phyloP scores from a whole-genome alignment of 2,329 filamentous ascomycete species.

The Macrophomina pseudophaseolina region DNA sequence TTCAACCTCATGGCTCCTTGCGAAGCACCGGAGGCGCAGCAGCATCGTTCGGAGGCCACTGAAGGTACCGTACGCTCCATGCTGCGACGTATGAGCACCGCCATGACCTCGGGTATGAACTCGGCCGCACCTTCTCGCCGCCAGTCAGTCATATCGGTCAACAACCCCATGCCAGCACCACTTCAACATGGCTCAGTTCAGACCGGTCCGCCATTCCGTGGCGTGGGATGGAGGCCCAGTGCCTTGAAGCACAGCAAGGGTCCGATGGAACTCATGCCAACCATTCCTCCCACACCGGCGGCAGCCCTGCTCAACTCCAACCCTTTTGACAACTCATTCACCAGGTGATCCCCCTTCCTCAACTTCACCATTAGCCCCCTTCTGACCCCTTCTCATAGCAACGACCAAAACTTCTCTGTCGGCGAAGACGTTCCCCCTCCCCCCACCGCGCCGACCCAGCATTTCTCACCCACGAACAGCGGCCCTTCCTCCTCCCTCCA shows the following conservation, averaged over 20 bases:
- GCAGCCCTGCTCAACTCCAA: constrained; percentile 25
- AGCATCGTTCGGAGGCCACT: constrained; percentile 23
- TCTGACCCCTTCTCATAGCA: neutral
- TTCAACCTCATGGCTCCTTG: constrained; percentile 49
- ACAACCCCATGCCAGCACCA: neutral
- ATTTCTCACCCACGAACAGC: constrained; percentile 1
- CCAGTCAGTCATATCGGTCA: constrained; percentile 20
- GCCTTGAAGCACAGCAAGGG: constrained; percentile 23
- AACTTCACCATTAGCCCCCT: neutral
- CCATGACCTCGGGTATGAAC: constrained; percentile 24
- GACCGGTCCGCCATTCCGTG: neutral
- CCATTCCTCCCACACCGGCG: constrained; percentile 23
- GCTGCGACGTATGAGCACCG: constrained; percentile 27
- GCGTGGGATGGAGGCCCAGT: constrained; percentile 6
- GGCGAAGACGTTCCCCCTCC: constrained; percentile 25
- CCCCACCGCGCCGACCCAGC: neutral
- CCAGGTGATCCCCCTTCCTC: constrained; percentile 1
- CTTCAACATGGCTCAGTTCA: constrained; percentile 16
- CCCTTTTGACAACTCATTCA: constrained; percentile 23
- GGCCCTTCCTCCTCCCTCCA: neutral
- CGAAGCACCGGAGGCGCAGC: constrained; percentile 31
- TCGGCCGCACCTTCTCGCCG: constrained; percentile 14
- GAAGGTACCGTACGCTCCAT: constrained; percentile 26
- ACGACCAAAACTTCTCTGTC: constrained; percentile 20
- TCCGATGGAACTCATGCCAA: constrained; percentile 22